Evolutionary conservation across 139 green algal species (phyloP).

Genomic region (Tetradesmus lagerheimii): DNA sequence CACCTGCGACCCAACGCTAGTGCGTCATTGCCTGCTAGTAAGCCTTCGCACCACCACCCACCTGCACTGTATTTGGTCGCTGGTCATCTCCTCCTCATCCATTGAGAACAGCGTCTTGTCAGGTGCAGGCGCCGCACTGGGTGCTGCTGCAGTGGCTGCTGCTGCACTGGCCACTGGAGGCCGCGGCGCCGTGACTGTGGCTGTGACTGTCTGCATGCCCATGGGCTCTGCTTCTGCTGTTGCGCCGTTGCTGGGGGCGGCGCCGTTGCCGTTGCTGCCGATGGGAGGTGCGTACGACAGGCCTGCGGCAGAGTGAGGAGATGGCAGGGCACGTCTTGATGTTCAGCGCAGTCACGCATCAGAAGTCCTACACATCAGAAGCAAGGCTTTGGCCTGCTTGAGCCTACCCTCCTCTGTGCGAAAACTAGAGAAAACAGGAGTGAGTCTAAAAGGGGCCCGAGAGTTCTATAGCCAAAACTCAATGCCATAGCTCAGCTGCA

Average conservation of each 20-base stretch:
- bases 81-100: constrained; percentile 83
- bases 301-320: no score
- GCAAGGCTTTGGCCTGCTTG: no score
- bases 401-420: no score
- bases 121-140: background rate
- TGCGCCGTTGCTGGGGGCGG: background rate
- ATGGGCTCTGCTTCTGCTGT: background rate
- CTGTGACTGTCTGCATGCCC: background rate
- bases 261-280: constrained; percentile 29
- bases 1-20: no score
- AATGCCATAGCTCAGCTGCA: background rate
- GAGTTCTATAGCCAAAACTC: no score
- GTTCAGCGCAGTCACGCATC: no score
- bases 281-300: constrained; percentile 57
- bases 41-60: background rate
- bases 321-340: no score
- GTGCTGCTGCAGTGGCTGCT: constrained; percentile 1
- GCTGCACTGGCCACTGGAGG: background rate
- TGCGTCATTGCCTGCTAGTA: background rate
- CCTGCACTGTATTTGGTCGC: constrained; percentile 79
- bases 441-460: no score
- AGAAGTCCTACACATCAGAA: no score
- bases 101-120: constrained; percentile 68
- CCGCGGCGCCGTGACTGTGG: background rate
- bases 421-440: no score